Conservation (phyloP, 1,139 yeast species). For the Debaryomycetaceae sp. region DNA sequence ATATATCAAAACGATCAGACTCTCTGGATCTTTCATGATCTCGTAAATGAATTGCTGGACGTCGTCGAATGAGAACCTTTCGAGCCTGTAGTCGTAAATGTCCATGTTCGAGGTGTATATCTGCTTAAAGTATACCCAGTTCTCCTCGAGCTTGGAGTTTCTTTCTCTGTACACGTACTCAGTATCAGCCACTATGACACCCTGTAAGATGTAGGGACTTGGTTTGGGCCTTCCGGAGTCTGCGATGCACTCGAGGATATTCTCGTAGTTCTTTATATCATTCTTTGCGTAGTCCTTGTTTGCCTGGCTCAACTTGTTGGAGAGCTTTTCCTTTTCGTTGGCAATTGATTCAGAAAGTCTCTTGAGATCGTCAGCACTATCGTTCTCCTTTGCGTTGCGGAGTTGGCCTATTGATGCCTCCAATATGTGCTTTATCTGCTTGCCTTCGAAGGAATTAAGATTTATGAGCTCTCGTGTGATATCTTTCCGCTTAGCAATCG, state of each 20-base stretch:
- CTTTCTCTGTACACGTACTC: conserved; percentile 24
- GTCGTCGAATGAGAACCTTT: conserved; percentile 18
- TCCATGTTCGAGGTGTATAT: conserved; percentile 6
- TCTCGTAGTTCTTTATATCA: conserved; percentile 21
- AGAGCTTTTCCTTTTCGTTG: conserved; percentile 13
- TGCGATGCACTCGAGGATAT: conserved; percentile 15
- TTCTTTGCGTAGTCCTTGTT: conserved; percentile 16
- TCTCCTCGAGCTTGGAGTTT: conserved; percentile 2
- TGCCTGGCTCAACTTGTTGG: conserved; percentile 14
- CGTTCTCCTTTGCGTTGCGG: conserved; percentile 10
- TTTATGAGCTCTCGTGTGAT: conserved; percentile 23
- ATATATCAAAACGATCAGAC: conserved; percentile 19
- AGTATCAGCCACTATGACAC: conserved; percentile 27
- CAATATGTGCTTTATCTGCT: conserved; percentile 24
- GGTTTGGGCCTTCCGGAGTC: conserved; percentile 12
- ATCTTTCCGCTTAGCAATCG: conserved; percentile 14
- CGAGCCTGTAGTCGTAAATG: conserved; percentile 16
- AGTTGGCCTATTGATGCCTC: conserved; percentile 18
- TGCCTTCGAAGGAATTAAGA: conserved; percentile 36
- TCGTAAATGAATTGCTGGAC: conserved; percentile 15
- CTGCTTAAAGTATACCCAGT: conserved; percentile 16
- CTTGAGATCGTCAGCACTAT: conserved; percentile 22
- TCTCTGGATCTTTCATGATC: conserved; percentile 11
- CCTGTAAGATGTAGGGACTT: conserved; percentile 21
- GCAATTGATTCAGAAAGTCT: conserved; percentile 17